phyloP scores from a whole-genome alignment of 371 early-diverging fungal genomes.

The Ordospora colligata region DNA sequence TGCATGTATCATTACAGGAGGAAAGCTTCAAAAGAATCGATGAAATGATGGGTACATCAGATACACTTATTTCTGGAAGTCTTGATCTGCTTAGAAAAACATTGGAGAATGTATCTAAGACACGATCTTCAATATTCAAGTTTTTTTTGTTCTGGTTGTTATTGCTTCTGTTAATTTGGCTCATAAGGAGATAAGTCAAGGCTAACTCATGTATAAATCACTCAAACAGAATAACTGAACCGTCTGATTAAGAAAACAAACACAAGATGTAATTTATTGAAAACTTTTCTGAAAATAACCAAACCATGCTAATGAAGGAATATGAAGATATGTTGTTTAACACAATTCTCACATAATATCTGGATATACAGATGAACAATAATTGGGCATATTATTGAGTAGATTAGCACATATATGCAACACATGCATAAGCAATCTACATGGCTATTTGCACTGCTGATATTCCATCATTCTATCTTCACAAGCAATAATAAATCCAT shows the following conservation, averaged over 20 bases:
- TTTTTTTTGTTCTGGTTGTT: conserved; percentile 54
- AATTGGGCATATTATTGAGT: too few species aligned
- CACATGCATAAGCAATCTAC: not conserved
- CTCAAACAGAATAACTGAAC: not conserved
- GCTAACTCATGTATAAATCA: not conserved
- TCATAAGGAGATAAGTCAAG: conserved; percentile 18
- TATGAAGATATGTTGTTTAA: not conserved
- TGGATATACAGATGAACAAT: not conserved
- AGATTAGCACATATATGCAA: too few species aligned
- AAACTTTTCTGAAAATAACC: not conserved
- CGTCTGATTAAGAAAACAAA: not conserved
- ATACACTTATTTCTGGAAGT: conserved; percentile 24
- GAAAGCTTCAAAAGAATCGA: conserved; percentile 59
- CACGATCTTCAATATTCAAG: conserved; percentile 44
- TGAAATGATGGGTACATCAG: conserved; percentile 39
- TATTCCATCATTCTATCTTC: conserved; percentile 24
- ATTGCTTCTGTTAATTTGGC: conserved; percentile 37
- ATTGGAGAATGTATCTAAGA: conserved; percentile 25
- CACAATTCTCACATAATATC: not conserved
- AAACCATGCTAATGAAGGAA: not conserved
- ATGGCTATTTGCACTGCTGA: not conserved
- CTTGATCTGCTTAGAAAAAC: conserved; percentile 35
- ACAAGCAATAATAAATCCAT: conserved; percentile 40
- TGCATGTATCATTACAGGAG: conserved; percentile 60
- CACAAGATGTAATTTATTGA: not conserved